These are phyloP conservation scores for Cercospora beticola DNA, from an alignment of 2,329 filamentous ascomycete species.

Conservation along the genomic window DNA sequence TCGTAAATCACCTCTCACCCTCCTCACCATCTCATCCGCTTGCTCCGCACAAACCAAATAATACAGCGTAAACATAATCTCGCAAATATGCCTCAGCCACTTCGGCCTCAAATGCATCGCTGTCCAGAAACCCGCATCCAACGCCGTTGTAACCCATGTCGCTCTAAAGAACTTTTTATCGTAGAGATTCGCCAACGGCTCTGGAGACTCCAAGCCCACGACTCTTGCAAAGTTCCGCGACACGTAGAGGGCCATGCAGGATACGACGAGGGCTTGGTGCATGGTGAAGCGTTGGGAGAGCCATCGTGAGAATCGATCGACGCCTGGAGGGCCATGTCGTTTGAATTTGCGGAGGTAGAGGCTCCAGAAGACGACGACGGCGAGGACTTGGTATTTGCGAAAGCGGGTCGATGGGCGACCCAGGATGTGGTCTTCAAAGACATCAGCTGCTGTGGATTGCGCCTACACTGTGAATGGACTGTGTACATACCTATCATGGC, in stretches of 20 bases:
- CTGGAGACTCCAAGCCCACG: constrained; percentile 84
- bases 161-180: constrained; percentile 89
- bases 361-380: constrained; percentile 89
- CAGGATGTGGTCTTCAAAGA: constrained; percentile 23
- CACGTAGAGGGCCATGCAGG: constrained; percentile 87
- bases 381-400: constrained; percentile 60
- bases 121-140: constrained; percentile 97
- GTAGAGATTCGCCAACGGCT: constrained; percentile 92
- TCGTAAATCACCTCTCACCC: constrained; percentile 80
- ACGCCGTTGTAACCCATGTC: constrained; percentile 91
- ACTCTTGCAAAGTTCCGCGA: constrained; percentile 92
- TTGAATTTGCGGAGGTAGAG: constrained; percentile 79
- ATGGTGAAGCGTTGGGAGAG: constrained; percentile 72
- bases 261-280: constrained; percentile 86
- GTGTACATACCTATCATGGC: constrained; percentile 22
- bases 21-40: constrained; percentile 93
- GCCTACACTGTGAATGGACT: neutral
- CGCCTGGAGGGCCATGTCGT: constrained; percentile 77
- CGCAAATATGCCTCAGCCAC: constrained; percentile 78
- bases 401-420: constrained; percentile 30
- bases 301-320: constrained; percentile 68
- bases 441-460: neutral
- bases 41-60: constrained; percentile 91
- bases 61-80: constrained; percentile 81
- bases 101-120: constrained; percentile 86